Evolutionary conservation across 768 basidiomycete species (phyloP).

Genomic region (Piloderma croceum): DNA sequence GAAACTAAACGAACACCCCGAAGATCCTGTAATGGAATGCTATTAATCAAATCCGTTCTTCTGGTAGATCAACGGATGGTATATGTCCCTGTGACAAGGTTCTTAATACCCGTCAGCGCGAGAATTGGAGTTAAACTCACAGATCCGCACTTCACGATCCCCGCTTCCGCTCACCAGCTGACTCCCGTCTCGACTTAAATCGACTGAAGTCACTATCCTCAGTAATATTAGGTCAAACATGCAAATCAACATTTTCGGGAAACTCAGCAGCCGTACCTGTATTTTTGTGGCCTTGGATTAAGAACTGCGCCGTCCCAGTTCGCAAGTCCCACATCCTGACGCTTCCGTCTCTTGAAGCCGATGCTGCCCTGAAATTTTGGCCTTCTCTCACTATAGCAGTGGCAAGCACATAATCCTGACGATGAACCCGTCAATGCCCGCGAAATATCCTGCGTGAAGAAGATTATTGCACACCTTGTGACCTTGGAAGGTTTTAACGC

Average conservation of each 20-base stretch:
- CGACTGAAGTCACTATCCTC: constrained; percentile 32
- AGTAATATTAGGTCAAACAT: constrained; percentile 3
- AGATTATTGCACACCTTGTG: constrained; percentile 17
- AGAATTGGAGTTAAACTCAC: no score
- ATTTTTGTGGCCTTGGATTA: constrained; percentile 31
- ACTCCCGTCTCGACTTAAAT: constrained; percentile 27
- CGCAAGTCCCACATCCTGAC: constrained; percentile 29
- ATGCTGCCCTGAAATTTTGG: constrained; percentile 27
- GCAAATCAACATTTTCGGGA: neutral
- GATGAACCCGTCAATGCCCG: neutral
- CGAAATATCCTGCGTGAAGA: no score
- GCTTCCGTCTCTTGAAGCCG: constrained; percentile 30
- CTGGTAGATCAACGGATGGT: no score
- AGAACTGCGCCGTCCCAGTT: constrained; percentile 25
- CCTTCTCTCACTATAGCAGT: constrained; percentile 27
- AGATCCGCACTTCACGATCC: constrained; percentile 32
- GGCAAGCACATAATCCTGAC: constrained; percentile 27
- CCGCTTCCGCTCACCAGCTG: constrained; percentile 33
- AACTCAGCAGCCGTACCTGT: constrained; percentile 19
- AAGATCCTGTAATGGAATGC: no score
- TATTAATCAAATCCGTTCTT: no score
- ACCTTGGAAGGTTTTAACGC: constrained; percentile 21
- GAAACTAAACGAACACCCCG: no score
- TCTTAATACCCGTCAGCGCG: no score
- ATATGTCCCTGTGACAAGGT: no score